These are phyloP conservation scores for Dimocarpus longan DNA, from an alignment of 345 rosid species.

Conservation along the genomic window DNA sequence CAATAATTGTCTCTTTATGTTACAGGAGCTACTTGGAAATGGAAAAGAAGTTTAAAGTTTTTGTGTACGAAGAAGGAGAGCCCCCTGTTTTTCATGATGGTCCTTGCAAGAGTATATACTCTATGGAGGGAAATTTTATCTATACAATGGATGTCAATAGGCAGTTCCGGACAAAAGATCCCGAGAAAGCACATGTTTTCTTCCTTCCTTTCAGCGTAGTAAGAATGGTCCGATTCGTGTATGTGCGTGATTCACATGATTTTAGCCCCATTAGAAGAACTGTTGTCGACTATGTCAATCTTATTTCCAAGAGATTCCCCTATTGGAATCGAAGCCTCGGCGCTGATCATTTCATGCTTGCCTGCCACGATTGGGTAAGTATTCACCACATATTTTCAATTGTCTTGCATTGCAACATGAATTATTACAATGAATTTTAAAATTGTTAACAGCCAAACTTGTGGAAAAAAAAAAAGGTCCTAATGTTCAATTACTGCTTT, in stretches of 20 bases:
- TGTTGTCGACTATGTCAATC: constrained; percentile 62
- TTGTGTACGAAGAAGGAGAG: constrained; percentile 81
- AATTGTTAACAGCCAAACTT: too few relatives aligned
- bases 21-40: constrained; percentile 88
- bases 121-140: constrained; percentile 89
- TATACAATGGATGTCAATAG: constrained; percentile 43
- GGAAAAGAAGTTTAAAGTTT: constrained; percentile 80
- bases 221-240: constrained; percentile 76
- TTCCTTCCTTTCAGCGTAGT: constrained; percentile 83
- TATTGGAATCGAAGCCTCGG: constrained; percentile 88
- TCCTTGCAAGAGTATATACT: constrained; percentile 90
- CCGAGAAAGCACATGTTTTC: constrained; percentile 68
- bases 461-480: not conserved
- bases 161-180: constrained; percentile 58
- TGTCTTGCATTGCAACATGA: not conserved
- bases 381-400: not conserved
- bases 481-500: not conserved
- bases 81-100: constrained; percentile 88
- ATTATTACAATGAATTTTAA: not conserved
- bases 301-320: constrained; percentile 54
- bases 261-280: constrained; percentile 68
- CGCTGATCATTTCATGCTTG: constrained; percentile 83
- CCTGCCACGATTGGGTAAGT: constrained; percentile 92
- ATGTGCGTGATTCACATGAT: constrained; percentile 62
- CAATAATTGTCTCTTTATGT: not conserved